Evolutionary conservation across 164 flowering plant species (phyloP).

Genomic region (Stephania cephalantha): DNA sequence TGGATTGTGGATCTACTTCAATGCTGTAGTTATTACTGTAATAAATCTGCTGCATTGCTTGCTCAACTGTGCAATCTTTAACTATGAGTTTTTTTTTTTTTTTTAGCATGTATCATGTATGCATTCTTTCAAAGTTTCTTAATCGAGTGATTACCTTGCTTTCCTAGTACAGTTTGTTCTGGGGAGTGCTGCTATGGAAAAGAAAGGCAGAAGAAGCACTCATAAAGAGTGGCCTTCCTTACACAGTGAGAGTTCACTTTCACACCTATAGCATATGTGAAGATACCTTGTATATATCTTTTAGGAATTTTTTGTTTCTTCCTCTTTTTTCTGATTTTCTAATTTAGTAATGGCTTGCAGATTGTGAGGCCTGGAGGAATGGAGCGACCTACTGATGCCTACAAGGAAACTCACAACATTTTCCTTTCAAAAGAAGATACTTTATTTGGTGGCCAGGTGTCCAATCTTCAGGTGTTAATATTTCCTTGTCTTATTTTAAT

Average conservation of each 20-base stretch:
- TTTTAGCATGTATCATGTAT: not conserved
- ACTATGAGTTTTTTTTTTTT: not conserved
- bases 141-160: not conserved
- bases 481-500: not conserved
- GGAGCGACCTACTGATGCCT: constrained; percentile 98
- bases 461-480: constrained; percentile 79
- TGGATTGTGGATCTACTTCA: not conserved
- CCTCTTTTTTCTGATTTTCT: not conserved
- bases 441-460: constrained; percentile 92
- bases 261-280: not conserved
- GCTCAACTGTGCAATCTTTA: not conserved
- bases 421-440: constrained; percentile 73
- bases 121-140: not conserved
- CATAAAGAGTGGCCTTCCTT: constrained; percentile 86
- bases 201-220: constrained; percentile 94
- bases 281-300: not conserved
- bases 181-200: constrained; percentile 98
- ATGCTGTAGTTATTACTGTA: not conserved
- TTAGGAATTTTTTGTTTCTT: constrained; percentile 6
- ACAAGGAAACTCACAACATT: constrained; percentile 84
- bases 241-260: constrained; percentile 54
- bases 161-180: constrained; percentile 61
- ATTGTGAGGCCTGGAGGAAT: constrained; percentile 99
- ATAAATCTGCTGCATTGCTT: not conserved
- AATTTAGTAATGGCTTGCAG: constrained; percentile 34